Evolutionary conservation across 768 basidiomycete genomes (phyloP).

Genomic region (Candolleomyces eurysporus): DNA sequence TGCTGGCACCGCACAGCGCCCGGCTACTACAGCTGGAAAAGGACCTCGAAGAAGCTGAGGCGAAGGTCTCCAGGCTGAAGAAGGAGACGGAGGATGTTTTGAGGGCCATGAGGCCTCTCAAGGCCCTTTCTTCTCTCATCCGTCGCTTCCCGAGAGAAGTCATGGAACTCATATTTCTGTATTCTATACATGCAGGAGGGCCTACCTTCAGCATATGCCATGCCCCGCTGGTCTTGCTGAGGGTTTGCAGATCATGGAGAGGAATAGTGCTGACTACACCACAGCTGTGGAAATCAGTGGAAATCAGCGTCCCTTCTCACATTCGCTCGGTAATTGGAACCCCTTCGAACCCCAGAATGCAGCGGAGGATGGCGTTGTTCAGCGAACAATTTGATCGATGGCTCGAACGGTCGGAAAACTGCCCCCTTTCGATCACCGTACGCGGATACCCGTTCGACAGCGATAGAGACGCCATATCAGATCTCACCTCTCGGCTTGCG

Average conservation of each 20-base stretch:
- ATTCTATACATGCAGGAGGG: background rate
- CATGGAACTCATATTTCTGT: background rate
- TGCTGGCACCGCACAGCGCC: slow-evolving; percentile 36
- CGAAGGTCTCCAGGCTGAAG: background rate
- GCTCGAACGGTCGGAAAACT: background rate
- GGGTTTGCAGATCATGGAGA: background rate
- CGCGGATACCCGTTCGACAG: background rate
- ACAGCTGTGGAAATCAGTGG: background rate
- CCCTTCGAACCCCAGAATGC: background rate
- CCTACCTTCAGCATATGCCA: background rate
- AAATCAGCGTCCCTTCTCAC: background rate
- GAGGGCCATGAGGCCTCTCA: background rate
- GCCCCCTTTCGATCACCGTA: background rate
- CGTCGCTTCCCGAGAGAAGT: background rate
- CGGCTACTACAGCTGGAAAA: slow-evolving; percentile 8
- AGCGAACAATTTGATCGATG: background rate
- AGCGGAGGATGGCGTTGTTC: background rate
- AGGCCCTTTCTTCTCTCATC: background rate
- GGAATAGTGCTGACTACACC: background rate
- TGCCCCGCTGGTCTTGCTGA: background rate
- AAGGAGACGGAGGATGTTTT: background rate
- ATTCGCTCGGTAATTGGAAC: background rate
- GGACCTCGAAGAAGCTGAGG: background rate
- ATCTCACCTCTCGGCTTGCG: background rate
- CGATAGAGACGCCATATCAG: background rate